Evolutionary conservation across 176 grass and related monocot genomes (phyloP), one percentile per base, ranked within the genome.

Genomic region (Paspalum notatum): DNA sequence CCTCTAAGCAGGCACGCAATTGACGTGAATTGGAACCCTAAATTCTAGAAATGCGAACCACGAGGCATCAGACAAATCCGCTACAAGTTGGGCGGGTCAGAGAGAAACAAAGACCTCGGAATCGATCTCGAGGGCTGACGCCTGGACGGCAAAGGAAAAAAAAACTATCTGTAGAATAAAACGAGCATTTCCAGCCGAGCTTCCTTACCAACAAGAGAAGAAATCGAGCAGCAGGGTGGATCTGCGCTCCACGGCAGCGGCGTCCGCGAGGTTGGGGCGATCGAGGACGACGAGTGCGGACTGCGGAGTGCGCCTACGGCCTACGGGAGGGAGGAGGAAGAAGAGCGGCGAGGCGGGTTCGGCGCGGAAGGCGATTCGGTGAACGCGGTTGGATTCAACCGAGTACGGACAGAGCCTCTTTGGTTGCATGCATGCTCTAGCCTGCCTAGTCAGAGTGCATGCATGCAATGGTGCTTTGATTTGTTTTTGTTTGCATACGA

Each of bases 321-420:
- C 10, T 7, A 1, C 0, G 3, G 12, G 42, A 12, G 14, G 56
- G 43, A 45, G 45, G 26, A 56, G 71, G 51, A 52, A 60, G 61
- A 41, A 16, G 76, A 65, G 75, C 18, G 76, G 76, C 11, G 76
- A 22, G 76, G 49, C 70, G 69, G 25, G 48, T 53, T 53, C 48
- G 48, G 60, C 45, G 76, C 27, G 60, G 44, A 65, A 21, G 60
- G 75, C 32, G 26, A 50, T n/a, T 32, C 32, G 32, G 32, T 32
- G 32, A 32, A 32, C 32, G 32, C 32, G 32, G 32, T 32, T 32
- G 32, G 32, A 32, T 32, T 32, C 32, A 32, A 32, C 32, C 13
- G 62, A 63, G 18, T 16, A 32, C 26, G 32, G 32, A 32, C 2
- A 32, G 32, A 32, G 32, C 3, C 32, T 32, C 3, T 32, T 32